Conservation (phyloP, 495 filamentous ascomycete genomes). For the Beverwykella pulmonaria region DNA sequence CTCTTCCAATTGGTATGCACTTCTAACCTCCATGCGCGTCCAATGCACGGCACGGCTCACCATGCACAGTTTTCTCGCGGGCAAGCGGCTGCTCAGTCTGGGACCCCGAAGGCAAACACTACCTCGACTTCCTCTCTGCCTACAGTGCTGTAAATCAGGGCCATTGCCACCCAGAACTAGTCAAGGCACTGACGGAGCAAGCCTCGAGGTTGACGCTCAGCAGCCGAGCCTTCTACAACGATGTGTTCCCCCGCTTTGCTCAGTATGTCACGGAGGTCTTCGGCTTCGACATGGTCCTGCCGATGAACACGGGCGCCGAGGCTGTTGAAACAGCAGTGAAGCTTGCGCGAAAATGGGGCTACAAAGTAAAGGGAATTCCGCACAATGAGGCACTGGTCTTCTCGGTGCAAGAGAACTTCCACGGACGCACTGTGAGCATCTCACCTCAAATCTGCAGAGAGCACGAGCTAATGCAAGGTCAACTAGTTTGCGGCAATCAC, state of each 20-base stretch:
- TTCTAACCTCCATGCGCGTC: background rate
- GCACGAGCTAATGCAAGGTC: background rate
- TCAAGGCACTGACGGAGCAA: conserved; percentile 87
- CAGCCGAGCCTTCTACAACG: conserved; percentile 96
- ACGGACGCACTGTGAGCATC: conserved; percentile 80
- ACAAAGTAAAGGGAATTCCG: conserved; percentile 91
- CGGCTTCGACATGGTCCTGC: conserved; percentile 97
- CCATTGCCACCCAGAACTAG: conserved; percentile 94
- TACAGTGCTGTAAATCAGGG: conserved; percentile 99
- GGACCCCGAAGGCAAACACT: conserved; percentile 96
- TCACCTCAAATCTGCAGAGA: background rate
- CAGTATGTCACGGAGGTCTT: conserved; percentile 86
- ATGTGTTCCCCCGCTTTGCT: conserved; percentile 96
- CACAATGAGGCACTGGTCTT: conserved; percentile 83
- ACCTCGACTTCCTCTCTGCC: conserved; percentile 96
- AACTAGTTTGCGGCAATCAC: conserved; percentile 88
- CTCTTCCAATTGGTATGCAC: conserved; percentile 68
- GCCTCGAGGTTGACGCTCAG: conserved; percentile 88
- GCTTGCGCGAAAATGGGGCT: conserved; percentile 98
- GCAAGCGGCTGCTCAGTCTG: conserved; percentile 85
- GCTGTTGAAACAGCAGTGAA: conserved; percentile 99
- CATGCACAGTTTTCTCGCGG: conserved; percentile 51
- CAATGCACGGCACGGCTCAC: conserved; percentile 38
- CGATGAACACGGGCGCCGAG: conserved; percentile 99
- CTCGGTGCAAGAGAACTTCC: conserved; percentile 88